Percentiles rank a stretch among this genome's conserved stretches.
phyloP scores from a whole-genome alignment of 2,329 filamentous ascomycete species.

The Arthroderma sp. region DNA sequence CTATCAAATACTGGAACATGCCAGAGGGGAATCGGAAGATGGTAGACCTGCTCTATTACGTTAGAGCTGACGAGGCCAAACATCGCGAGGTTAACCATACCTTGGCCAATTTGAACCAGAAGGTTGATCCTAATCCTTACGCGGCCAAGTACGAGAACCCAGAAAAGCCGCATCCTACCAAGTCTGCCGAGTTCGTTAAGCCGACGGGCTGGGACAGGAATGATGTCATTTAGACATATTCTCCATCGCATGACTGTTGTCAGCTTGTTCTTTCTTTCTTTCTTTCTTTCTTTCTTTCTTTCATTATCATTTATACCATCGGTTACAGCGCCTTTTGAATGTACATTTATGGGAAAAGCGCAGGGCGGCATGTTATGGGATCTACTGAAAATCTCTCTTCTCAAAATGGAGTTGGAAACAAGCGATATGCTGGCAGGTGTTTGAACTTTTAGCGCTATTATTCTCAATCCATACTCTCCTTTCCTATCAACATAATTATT shows the following conservation, averaged over 20 bases:
- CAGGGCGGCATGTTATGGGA: neutral
- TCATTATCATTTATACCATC: neutral
- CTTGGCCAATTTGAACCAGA: slow-evolving; percentile 73
- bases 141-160: slow-evolving; percentile 67
- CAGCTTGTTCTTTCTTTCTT: neutral
- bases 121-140: slow-evolving; percentile 83
- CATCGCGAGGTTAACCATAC: slow-evolving; percentile 96
- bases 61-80: slow-evolving; percentile 78
- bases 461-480: neutral
- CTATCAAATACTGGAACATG: slow-evolving; percentile 88
- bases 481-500: slow-evolving; percentile 15
- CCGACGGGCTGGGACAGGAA: slow-evolving; percentile 69
- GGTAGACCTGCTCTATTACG: slow-evolving; percentile 76
- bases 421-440: neutral
- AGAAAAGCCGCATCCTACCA: slow-evolving; percentile 54
- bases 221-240: slow-evolving; percentile 52
- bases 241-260: neutral
- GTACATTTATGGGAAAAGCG: neutral
- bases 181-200: slow-evolving; percentile 52
- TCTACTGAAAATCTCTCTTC: neutral
- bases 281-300: neutral
- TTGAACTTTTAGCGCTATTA: neutral
- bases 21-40: slow-evolving; percentile 71
- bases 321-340: neutral
- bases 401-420: neutral